Base-by-base conservation (phyloP, 768 basidiomycete genomes). In the Coprinopsis marcescibilis region DNA sequence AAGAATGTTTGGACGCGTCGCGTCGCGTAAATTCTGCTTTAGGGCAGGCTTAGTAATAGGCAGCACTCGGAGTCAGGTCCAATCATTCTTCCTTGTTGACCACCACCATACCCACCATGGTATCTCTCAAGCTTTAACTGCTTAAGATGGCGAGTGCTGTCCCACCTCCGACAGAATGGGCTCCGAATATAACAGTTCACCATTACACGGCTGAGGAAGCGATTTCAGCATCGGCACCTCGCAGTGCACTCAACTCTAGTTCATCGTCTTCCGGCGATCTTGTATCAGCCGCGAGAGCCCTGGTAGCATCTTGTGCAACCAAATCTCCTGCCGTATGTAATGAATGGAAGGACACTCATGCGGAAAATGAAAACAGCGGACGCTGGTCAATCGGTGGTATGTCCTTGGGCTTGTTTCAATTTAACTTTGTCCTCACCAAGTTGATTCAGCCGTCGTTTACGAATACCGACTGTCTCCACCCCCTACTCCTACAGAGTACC, bases 1-100 rank as follows among this genome's bases (percentile, higher is more conserved):
- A 26, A 41, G 36, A 33, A 46, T 21, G 52, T 49, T 45, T 45
- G 43, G 55, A 60, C 74, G 73, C 70, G 75, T 65, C 76, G 73
- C 73, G 75, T 66, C 76, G 75, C 78, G 78, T 68, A 67, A 59
- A 69, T 59, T 62, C 57, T 56, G 27, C 33, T 49, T 49, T 43
- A 49, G 48, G 48, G 48, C 48, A 27, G 48, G 48, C 29, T 25
- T 41, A 24, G 46, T 27, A 11, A 26, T 35, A 8, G 41, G 3
- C 14, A 14, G 4, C 8, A 17, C 12, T 27, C 7, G 4, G 5
- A 15, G 7, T 4, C 5, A 27, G n/a, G 14, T 19, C 19, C 41
- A n/a, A 40, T 8, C 19, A 10, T 37, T 37, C 35, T 11, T 11
- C 19, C 17, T 17, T 32, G 29, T 32, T 32, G n/a, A 8, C 29